A percentile compares a stretch with the other conserved stretches of the same genome.
Evolutionary conservation across 2,329 filamentous ascomycete species (phyloP).

Genomic region (Orbilia blumenaviensis): DNA sequence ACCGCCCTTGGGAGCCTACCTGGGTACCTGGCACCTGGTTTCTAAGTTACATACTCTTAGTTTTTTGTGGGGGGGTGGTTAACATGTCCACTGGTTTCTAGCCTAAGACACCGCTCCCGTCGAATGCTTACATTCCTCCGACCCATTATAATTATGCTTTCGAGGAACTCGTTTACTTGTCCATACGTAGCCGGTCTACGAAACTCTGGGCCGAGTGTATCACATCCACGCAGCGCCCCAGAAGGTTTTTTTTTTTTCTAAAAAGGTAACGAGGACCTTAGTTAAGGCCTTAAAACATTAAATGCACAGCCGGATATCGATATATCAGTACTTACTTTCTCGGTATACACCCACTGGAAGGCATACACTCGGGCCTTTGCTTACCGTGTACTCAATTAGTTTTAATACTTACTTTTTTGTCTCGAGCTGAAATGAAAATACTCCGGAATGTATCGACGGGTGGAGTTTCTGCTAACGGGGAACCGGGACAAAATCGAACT

Average conservation of each 20-base stretch:
- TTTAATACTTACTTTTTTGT: too few relatives aligned
- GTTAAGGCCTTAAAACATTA: neutral
- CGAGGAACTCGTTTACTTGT: conserved; percentile 3
- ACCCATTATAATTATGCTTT: conserved; percentile 9
- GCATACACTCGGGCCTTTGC: too few relatives aligned
- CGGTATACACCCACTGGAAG: too few relatives aligned
- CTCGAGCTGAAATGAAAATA: too few relatives aligned
- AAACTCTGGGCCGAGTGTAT: conserved; percentile 11
- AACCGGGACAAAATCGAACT: conserved; percentile 22
- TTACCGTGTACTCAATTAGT: too few relatives aligned
- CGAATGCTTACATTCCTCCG: conserved; percentile 1
- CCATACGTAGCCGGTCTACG: neutral
- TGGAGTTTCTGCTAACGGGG: conserved; percentile 33
- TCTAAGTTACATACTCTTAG: neutral
- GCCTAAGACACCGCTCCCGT: neutral
- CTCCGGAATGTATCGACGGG: neutral
- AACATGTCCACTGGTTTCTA: too few relatives aligned
- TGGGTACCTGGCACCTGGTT: conserved; percentile 18
- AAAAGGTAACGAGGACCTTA: neutral
- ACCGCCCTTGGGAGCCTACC: conserved; percentile 35
- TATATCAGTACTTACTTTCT: too few relatives aligned
- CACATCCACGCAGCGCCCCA: neutral
- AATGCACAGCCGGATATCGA: too few relatives aligned
- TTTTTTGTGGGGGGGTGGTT: too few relatives aligned
- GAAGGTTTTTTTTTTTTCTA: too few relatives aligned